phyloP scores from a whole-genome alignment of 2,329 filamentous ascomycete genomes.

The Eutypa lata region DNA sequence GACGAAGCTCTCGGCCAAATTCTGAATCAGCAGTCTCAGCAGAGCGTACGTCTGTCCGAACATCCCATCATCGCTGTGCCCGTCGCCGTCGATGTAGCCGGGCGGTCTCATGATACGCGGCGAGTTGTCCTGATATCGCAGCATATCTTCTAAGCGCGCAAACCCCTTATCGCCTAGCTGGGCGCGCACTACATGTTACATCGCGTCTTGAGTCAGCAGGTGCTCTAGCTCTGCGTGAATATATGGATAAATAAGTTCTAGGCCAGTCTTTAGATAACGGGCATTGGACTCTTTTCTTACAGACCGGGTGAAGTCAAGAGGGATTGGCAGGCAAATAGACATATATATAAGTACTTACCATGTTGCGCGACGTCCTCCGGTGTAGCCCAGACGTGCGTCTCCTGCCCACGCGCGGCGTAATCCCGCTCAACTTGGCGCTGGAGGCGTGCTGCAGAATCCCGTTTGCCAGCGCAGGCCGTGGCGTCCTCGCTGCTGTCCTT shows the following conservation, averaged over 20 bases:
- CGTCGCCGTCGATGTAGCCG: slow-evolving; percentile 4
- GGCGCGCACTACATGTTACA: slow-evolving; percentile 8
- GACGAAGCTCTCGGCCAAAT: slow-evolving; percentile 16
- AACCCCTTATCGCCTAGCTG: slow-evolving; percentile 14
- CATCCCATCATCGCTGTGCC: not conserved
- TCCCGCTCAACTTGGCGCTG: slow-evolving; percentile 9
- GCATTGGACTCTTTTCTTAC: too few relatives aligned
- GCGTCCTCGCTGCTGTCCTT: slow-evolving; percentile 11
- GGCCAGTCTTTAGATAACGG: too few relatives aligned
- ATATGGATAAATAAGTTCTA: too few relatives aligned
- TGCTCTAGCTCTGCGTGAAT: too few relatives aligned
- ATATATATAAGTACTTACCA: not conserved
- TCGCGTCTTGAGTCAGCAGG: not conserved
- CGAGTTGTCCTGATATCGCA: not conserved
- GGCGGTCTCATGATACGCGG: too few relatives aligned
- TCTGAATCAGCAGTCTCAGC: slow-evolving; percentile 14
- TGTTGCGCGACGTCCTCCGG: slow-evolving; percentile 17
- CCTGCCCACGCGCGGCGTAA: slow-evolving; percentile 10
- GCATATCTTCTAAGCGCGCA: slow-evolving; percentile 10
- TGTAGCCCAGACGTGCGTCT: slow-evolving; percentile 15
- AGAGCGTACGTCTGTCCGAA: not conserved
- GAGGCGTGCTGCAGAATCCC: slow-evolving; percentile 6
- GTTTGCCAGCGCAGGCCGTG: too few relatives aligned
- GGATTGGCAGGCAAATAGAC: too few relatives aligned
- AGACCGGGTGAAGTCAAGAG: too few relatives aligned